phyloP scores from a whole-genome alignment of 371 early-diverging fungal genomes.

The Syncephalis fuscata region DNA sequence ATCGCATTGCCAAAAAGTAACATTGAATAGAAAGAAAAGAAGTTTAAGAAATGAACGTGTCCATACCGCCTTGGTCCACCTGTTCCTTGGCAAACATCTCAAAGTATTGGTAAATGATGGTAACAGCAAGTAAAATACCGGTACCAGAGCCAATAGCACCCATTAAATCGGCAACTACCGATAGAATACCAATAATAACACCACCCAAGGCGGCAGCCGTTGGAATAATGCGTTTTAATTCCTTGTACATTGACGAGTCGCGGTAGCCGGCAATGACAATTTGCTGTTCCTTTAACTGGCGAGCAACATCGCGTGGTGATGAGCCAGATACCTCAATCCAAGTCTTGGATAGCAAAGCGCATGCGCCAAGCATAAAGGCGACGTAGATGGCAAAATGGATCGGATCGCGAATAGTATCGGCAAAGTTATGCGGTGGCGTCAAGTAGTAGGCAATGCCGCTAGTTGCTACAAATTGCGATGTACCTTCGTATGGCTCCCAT shows the following conservation, averaged over 20 bases:
- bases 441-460: slow-evolving; percentile 97
- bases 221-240: slow-evolving; percentile 97
- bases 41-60: too few species aligned
- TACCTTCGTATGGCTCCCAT: slow-evolving; percentile 89
- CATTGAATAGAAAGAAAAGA: too few species aligned
- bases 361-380: slow-evolving; percentile 79
- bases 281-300: slow-evolving; percentile 94
- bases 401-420: slow-evolving; percentile 77
- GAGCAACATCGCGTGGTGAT: slow-evolving; percentile 94
- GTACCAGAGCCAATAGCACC: slow-evolving; percentile 98
- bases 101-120: slow-evolving; percentile 99
- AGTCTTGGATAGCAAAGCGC: slow-evolving; percentile 93
- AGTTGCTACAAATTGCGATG: slow-evolving; percentile 77
- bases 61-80: neutral
- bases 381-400: slow-evolving; percentile 92
- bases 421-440: slow-evolving; percentile 83
- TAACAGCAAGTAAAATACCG: slow-evolving; percentile 97
- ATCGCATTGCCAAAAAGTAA: too few species aligned
- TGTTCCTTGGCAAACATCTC: slow-evolving; percentile 92
- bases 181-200: slow-evolving; percentile 86
- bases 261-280: slow-evolving; percentile 95
- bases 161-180: slow-evolving; percentile 87
- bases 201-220: slow-evolving; percentile 94
- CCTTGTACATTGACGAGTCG: slow-evolving; percentile 93
- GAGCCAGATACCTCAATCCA: slow-evolving; percentile 99